phyloP scores from a whole-genome alignment of 1,139 yeast species.

The Debaryomyces robertsiae region DNA sequence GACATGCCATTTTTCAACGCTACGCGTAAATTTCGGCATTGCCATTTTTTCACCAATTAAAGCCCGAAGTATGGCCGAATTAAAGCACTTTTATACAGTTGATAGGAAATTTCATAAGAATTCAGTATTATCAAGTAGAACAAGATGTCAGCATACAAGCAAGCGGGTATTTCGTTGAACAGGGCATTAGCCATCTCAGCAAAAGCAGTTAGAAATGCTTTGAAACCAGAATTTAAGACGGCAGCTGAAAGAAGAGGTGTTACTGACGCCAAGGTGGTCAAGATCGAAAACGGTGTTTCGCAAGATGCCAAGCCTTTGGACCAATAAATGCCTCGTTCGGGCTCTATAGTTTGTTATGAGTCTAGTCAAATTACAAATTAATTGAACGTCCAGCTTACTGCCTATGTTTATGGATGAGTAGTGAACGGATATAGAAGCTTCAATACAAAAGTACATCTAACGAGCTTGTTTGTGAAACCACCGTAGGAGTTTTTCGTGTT shows the following conservation, averaged over 20 bases:
- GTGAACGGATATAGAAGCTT: conserved; percentile 6
- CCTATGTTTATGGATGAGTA: conserved; percentile 3
- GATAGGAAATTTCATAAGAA: not conserved
- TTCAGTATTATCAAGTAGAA: conserved; percentile 2
- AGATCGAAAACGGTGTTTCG: conserved; percentile 67
- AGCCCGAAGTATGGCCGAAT: conserved; percentile 11
- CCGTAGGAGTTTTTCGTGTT: conserved; percentile 1
- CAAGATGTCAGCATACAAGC: conserved; percentile 76
- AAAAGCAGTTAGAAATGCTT: conserved; percentile 81
- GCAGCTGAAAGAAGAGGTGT: conserved; percentile 74
- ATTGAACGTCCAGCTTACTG: not conserved
- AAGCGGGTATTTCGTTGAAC: conserved; percentile 87
- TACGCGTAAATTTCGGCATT: conserved; percentile 12
- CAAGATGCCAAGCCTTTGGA: conserved; percentile 40
- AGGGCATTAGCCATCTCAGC: conserved; percentile 92
- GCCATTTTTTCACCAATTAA: conserved; percentile 11
- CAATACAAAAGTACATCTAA: conserved; percentile 6
- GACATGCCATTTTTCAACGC: not conserved
- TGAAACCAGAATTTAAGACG: conserved; percentile 84
- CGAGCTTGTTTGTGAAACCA: not conserved
- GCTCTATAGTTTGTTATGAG: conserved; percentile 1
- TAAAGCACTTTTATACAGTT: not conserved
- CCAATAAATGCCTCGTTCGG: conserved; percentile 14
- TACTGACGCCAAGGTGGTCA: conserved; percentile 76
- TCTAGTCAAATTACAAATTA: too few species aligned